Conservation (phyloP, 306 rosid species). For the Dalbergia cultrata region DNA sequence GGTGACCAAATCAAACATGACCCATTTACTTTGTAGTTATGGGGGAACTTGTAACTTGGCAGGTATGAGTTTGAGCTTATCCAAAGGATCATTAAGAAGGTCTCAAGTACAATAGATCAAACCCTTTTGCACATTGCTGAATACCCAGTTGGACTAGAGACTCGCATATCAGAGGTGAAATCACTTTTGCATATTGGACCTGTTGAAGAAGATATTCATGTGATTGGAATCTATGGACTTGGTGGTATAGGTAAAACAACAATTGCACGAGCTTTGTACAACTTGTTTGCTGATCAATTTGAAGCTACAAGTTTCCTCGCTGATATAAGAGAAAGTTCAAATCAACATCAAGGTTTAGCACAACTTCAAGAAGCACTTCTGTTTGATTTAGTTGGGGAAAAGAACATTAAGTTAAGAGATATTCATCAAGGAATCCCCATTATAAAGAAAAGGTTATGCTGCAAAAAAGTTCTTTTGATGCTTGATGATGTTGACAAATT, state of each 20-base stretch:
- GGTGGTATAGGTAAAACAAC: conserved; percentile 55
- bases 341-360: conserved; percentile 38
- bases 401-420: conserved; percentile 41
- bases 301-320: conserved; percentile 46
- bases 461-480: conserved; percentile 44
- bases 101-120: conserved; percentile 22
- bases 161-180: conserved; percentile 52
- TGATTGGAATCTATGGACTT: conserved; percentile 57
- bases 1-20: background rate
- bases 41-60: conserved; percentile 3
- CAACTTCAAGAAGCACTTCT: conserved; percentile 46
- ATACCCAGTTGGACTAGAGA: conserved; percentile 46
- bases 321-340: conserved; percentile 47
- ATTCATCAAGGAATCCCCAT: conserved; percentile 55
- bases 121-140: conserved; percentile 43
- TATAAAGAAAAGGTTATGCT: conserved; percentile 46
- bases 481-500: conserved; percentile 56
- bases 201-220: conserved; percentile 25
- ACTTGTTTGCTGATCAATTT: conserved; percentile 41
- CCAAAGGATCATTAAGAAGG: conserved; percentile 37
- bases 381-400: conserved; percentile 32
- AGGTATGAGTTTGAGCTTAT: conserved; percentile 52
- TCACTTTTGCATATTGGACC: conserved; percentile 40
- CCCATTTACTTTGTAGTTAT: background rate
- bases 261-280: conserved; percentile 41